Base-by-base conservation (phyloP, 2,329 filamentous ascomycete genomes). In the Dothiorella sarmentorum region DNA sequence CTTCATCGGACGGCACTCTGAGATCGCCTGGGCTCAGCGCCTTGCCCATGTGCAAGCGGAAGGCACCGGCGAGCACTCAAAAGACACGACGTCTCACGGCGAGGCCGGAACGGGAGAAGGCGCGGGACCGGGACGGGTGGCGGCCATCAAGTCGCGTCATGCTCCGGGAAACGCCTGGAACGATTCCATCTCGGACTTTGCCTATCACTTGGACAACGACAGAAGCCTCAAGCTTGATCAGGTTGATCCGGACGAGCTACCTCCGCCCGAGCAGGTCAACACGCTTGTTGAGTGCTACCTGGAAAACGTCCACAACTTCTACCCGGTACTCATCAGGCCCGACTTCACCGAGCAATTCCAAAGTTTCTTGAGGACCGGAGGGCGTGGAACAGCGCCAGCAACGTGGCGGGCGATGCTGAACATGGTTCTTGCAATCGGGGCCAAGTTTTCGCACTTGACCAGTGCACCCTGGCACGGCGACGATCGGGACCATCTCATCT, bases 391-490 rank as follows among this genome's bases (percentile, higher is more conserved):
- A 29, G 27, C 27, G 5, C 27, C 7, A 71, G 58, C 66, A 33
- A 66, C 68, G 31, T 75, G 72, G 74, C 66, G 69, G 22, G 68
- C 69, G 3, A 71, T 72, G 15, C 51, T 76, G 35, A 75, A 77
- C 52, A 24, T 75, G 10, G 67, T 76, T 4, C 74, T 76, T 58
- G 75, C 74, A 17, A 72, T 77, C 31, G 74, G 70, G 13, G 67
- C 73, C 17, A 65, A 67, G 20, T 70, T 71, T 60, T 67, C 67
- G 15, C 65, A 70, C 59, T 64, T 72, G 38, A 66, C 61, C 4
- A 58, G 65, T 56, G 64, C 65, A 5, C 61, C 56, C 7, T 17
- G 22, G 13, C 10, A n/a, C 13, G n/a, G 24, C 9, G 64, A 67
- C 26, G 64, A 67, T 20, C 61, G 64, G 24, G 70, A 73, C 42